Conservation (phyloP, 129 eudicot genomes). For the Cynara cardunculus region DNA sequence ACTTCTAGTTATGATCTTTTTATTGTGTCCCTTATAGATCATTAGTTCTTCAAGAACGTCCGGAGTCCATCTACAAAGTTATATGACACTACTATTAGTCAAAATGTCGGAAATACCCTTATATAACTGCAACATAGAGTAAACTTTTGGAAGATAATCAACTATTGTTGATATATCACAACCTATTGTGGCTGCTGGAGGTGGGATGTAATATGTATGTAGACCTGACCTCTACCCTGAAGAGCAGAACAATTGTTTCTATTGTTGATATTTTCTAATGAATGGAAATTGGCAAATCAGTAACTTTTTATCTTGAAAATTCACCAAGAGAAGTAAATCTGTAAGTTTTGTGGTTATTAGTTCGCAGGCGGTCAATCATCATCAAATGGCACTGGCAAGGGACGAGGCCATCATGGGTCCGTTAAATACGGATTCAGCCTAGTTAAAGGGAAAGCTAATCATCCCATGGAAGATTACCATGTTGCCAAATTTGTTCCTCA, state of each 20-base stretch:
- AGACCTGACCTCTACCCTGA: neutral
- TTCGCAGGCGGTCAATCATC: slow-evolving; percentile 51
- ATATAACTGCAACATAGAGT: neutral
- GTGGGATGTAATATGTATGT: neutral
- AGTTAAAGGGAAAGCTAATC: slow-evolving; percentile 84
- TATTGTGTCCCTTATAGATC: neutral
- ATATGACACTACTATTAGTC: neutral
- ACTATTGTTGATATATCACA: neutral
- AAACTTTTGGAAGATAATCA: neutral
- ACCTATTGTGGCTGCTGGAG: neutral
- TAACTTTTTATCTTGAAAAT: slow-evolving; percentile 2
- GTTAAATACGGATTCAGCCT: slow-evolving; percentile 67
- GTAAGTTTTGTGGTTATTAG: slow-evolving; percentile 20
- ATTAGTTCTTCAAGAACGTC: neutral
- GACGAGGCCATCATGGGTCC: slow-evolving; percentile 60
- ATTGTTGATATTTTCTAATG: neutral
- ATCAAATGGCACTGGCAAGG: slow-evolving; percentile 60
- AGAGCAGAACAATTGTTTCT: neutral
- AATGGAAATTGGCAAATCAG: neutral
- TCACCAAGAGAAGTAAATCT: neutral
- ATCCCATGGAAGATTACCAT: slow-evolving; percentile 94
- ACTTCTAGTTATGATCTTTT: neutral
- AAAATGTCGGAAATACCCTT: neutral
- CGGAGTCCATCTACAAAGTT: neutral
- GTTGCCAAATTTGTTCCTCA: slow-evolving; percentile 61